Percentiles rank a stretch among this genome's conserved stretches.
phyloP scores from a whole-genome alignment of 139 green algal genomes.

The Chlorella ohadii region DNA sequence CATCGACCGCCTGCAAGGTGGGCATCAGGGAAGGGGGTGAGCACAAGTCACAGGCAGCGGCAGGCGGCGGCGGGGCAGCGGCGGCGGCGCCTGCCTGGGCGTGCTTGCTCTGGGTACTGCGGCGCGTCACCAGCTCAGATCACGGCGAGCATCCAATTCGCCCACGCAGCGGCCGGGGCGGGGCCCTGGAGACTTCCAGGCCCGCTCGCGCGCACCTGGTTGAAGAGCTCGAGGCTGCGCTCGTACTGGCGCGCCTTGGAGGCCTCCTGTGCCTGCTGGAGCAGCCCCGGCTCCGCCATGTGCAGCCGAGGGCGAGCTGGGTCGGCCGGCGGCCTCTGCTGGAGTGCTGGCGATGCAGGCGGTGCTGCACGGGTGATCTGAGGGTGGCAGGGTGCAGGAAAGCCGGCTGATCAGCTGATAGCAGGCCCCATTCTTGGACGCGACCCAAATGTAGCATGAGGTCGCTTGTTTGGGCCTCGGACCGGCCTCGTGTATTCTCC shows the following conservation, averaged over 20 bases:
- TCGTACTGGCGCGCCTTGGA: slow-evolving; percentile 31
- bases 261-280: not conserved
- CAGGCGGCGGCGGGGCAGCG: not conserved
- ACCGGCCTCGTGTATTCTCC: too few species aligned
- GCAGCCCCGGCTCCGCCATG: not conserved
- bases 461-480: too few species aligned
- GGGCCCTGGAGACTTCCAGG: not conserved
- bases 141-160: too few species aligned
- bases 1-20: not conserved
- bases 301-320: too few species aligned
- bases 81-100: not conserved
- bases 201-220: slow-evolving; percentile 25
- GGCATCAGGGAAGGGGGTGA: not conserved
- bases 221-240: slow-evolving; percentile 37
- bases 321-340: too few species aligned
- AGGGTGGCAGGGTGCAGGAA: too few species aligned
- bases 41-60: not conserved
- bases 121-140: not conserved
- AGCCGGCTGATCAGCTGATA: too few species aligned
- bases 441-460: too few species aligned
- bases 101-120: not conserved
- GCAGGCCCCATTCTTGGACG: too few species aligned
- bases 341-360: too few species aligned
- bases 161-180: not conserved
- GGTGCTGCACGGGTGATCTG: too few species aligned